A percentile compares a stretch with the other conserved stretches of the same genome.
Conservation (phyloP, 129 eudicot genomes). For the Ambrosia artemisiifolia region DNA sequence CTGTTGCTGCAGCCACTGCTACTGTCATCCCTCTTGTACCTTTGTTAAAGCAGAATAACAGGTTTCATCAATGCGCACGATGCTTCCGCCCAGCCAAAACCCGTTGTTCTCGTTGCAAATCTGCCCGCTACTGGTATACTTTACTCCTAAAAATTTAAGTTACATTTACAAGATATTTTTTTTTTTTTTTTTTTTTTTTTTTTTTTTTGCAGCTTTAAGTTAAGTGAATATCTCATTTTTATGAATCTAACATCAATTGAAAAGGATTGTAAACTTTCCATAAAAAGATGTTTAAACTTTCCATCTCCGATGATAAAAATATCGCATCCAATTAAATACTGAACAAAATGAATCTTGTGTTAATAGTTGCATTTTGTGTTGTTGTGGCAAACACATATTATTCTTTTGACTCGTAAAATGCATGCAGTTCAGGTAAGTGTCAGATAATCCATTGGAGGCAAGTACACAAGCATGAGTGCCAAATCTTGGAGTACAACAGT, state of each 20-base stretch:
- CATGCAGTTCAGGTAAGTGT: conserved; percentile 89
- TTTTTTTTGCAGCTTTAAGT: not conserved
- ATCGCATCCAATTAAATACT: too few species aligned
- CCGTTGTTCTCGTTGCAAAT: conserved; percentile 91
- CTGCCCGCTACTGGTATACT: conserved; percentile 78
- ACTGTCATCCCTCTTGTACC: conserved; percentile 51
- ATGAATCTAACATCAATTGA: too few species aligned
- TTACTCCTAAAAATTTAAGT: not conserved
- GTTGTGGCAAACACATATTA: too few species aligned
- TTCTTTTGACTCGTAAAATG: not conserved
- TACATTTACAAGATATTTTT: too few species aligned
- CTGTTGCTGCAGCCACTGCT: conserved; percentile 50
- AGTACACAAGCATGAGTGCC: conserved; percentile 88
- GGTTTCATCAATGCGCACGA: conserved; percentile 69
- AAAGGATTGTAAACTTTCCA: too few species aligned
- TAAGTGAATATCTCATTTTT: not conserved
- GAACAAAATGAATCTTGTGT: not conserved
- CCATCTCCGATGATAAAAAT: too few species aligned
- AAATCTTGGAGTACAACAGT: conserved; percentile 39
- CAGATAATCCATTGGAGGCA: conserved; percentile 96
- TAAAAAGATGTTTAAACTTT: too few species aligned
- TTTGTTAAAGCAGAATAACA: conserved; percentile 37
- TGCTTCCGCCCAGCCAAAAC: conserved; percentile 73
- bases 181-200: too few species aligned
- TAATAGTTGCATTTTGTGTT: not conserved